Conservation (phyloP, 2,329 filamentous ascomycete genomes). For the Geosmithia putterillii region DNA sequence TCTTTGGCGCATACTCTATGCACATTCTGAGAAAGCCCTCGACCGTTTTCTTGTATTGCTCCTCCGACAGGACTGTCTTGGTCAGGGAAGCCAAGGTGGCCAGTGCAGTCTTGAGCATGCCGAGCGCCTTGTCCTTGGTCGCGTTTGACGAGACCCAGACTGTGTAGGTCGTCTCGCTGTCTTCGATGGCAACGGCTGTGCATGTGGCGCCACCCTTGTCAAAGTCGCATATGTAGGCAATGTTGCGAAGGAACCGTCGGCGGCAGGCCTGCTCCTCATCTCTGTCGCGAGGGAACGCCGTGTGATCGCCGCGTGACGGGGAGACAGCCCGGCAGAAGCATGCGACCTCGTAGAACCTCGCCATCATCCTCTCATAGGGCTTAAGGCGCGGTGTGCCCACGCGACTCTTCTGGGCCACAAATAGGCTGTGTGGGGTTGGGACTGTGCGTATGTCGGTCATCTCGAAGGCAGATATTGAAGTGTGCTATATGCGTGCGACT, state of each 20-base stretch:
- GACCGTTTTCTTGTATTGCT: background rate
- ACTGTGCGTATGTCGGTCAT: too few species aligned
- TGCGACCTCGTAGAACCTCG: background rate
- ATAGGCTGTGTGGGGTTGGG: too few species aligned
- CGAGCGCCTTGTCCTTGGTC: background rate
- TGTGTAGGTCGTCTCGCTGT: conserved; percentile 12
- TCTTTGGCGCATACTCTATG: background rate
- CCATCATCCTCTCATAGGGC: background rate
- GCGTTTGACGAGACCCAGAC: conserved; percentile 32
- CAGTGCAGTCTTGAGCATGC: background rate
- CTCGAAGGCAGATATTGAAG: too few species aligned
- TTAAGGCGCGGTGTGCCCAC: background rate
- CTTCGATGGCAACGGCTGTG: conserved; percentile 30
- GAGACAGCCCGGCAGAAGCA: background rate
- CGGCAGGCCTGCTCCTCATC: background rate
- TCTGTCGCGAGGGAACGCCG: background rate
- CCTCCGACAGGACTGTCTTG: background rate
- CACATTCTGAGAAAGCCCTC: background rate
- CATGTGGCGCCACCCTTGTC: conserved; percentile 29
- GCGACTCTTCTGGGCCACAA: too few species aligned
- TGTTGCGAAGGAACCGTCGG: conserved; percentile 20
- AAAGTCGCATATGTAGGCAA: conserved; percentile 33
- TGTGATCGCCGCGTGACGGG: background rate
- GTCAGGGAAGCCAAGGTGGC: background rate
- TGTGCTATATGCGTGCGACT: too few species aligned